Conservation (phyloP, 768 basidiomycete species). For the Strobilomyces confusus region DNA sequence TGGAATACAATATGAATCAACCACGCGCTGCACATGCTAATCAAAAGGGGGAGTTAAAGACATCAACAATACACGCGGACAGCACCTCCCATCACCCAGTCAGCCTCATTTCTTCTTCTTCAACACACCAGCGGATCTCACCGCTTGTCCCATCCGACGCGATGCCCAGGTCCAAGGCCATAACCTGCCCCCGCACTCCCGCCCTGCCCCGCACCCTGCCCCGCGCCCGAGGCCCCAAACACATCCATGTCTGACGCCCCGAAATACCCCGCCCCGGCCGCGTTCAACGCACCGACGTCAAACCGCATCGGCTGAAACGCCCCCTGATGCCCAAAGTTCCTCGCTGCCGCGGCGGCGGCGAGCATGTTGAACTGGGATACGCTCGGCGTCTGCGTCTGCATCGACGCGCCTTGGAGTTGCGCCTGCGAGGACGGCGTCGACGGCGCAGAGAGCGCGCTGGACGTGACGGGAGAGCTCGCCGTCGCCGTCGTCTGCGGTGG, state of each 20-base stretch:
- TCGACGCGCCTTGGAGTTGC: constrained; percentile 2
- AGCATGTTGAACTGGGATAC: constrained; percentile 29
- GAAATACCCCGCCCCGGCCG: constrained; percentile 19
- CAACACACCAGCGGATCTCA: not conserved
- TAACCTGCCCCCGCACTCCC: not conserved
- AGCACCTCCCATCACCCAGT: not conserved
- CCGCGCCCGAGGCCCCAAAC: constrained; percentile 11
- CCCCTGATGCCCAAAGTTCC: constrained; percentile 22
- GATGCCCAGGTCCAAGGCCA: not conserved
- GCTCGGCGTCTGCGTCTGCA: not conserved
- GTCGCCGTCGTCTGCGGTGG: constrained; percentile 37
- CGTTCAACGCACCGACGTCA: constrained; percentile 12
- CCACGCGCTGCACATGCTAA: no score
- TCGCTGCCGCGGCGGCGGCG: constrained; percentile 20
- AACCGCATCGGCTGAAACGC: constrained; percentile 23
- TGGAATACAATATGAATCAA: no score
- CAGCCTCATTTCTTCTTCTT: not conserved
- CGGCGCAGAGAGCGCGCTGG: constrained; percentile 1
- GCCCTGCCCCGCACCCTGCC: not conserved
- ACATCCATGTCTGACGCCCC: constrained; percentile 10
- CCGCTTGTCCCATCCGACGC: constrained; percentile 13
- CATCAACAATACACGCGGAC: constrained; percentile 6
- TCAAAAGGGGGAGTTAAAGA: not conserved
- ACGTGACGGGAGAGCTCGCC: constrained; percentile 1
- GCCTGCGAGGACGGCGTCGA: constrained; percentile 2